phyloP scores from a whole-genome alignment of 805 yeast genomes.

The Saturnispora galanensis region DNA sequence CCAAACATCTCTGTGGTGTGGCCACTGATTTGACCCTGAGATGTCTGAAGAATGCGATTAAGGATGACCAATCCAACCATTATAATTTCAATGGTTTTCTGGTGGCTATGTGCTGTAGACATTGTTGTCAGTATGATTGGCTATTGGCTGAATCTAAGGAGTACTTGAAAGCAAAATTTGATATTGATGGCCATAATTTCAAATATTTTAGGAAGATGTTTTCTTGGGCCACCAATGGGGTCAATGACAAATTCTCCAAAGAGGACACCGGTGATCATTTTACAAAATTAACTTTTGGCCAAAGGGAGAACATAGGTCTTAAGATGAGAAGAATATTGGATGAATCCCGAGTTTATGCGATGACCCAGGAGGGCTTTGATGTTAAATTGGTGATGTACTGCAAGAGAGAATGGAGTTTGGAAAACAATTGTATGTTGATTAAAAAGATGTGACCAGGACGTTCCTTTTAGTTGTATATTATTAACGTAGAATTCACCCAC shows the following conservation, averaged over 20 bases:
- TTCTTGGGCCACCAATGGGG: slow-evolving; percentile 86
- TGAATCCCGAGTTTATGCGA: slow-evolving; percentile 50
- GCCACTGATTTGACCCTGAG: slow-evolving; percentile 82
- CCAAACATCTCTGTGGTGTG: slow-evolving; percentile 88
- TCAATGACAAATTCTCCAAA: slow-evolving; percentile 31
- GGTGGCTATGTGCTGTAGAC: slow-evolving; percentile 92
- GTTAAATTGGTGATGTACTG: slow-evolving; percentile 54
- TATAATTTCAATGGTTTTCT: slow-evolving; percentile 40
- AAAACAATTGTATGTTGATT: slow-evolving; percentile 36
- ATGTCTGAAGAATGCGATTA: slow-evolving; percentile 35
- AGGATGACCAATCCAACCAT: slow-evolving; percentile 8
- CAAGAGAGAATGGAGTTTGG: slow-evolving; percentile 47
- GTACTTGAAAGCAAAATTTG: slow-evolving; percentile 28
- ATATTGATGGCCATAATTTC: slow-evolving; percentile 25
- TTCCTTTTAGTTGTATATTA: too few relatives aligned
- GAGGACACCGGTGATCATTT: slow-evolving; percentile 34
- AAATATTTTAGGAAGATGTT: slow-evolving; percentile 47
- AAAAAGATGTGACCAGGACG: not conserved
- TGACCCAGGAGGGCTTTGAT: slow-evolving; percentile 31
- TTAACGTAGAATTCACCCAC: too few relatives aligned
- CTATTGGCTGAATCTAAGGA: slow-evolving; percentile 39
- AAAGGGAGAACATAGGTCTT: slow-evolving; percentile 54
- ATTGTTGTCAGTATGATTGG: slow-evolving; percentile 57
- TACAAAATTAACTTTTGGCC: slow-evolving; percentile 34
- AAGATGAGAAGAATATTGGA: slow-evolving; percentile 67